A percentile compares a stretch with the other conserved stretches of the same genome.
Conservation (phyloP, 2,329 filamentous ascomycete species). For the Tolypocladium tundrense region DNA sequence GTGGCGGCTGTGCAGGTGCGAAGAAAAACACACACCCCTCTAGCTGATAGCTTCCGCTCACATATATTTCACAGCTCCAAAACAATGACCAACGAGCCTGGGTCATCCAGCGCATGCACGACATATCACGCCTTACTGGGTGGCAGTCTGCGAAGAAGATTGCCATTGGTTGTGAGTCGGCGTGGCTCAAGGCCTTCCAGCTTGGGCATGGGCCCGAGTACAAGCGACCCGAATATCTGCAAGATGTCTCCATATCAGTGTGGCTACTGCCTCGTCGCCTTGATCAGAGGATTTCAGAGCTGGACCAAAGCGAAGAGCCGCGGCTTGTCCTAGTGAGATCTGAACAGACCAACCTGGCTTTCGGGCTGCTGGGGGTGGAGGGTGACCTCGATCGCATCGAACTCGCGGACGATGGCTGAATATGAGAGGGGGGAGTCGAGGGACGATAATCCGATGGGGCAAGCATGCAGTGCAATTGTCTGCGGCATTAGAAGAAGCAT, state of each 20-base stretch:
- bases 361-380: slow-evolving; percentile 71
- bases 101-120: slow-evolving; percentile 63
- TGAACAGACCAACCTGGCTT: slow-evolving; percentile 61
- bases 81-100: slow-evolving; percentile 64
- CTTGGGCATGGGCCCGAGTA: slow-evolving; percentile 72
- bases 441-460: not conserved
- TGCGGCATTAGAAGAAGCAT: not conserved
- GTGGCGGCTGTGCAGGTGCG: slow-evolving; percentile 68
- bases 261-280: slow-evolving; percentile 42
- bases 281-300: slow-evolving; percentile 39
- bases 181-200: slow-evolving; percentile 68
- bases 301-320: slow-evolving; percentile 28
- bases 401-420: slow-evolving; percentile 31
- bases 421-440: not conserved
- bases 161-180: slow-evolving; percentile 71
- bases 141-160: slow-evolving; percentile 80
- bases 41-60: not conserved
- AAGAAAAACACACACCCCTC: not conserved
- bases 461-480: not conserved
- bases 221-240: slow-evolving; percentile 31
- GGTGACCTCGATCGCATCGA: slow-evolving; percentile 59
- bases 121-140: slow-evolving; percentile 71
- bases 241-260: slow-evolving; percentile 25
- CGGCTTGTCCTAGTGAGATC: slow-evolving; percentile 50
- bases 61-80: slow-evolving; percentile 21